phyloP scores from a whole-genome alignment of 768 basidiomycete genomes.

The Boletus rubroflammeus region DNA sequence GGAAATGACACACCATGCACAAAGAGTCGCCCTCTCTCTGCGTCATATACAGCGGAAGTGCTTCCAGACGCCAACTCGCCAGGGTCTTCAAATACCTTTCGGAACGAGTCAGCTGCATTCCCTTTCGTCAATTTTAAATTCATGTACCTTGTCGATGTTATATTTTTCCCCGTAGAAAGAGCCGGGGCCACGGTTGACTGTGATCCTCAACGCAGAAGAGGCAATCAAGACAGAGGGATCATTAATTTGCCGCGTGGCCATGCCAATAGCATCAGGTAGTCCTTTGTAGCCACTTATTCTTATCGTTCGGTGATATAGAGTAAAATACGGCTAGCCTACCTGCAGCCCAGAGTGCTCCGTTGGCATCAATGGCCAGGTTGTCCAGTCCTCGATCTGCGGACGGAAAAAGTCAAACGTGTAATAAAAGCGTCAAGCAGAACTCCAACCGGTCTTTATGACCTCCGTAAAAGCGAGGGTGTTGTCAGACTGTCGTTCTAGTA shows the following conservation, averaged over 20 bases:
- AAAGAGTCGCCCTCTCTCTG: slow-evolving; percentile 47
- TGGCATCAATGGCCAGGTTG: slow-evolving; percentile 56
- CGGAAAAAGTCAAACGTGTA: slow-evolving; percentile 5
- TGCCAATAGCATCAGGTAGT: slow-evolving; percentile 39
- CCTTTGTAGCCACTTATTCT: slow-evolving; percentile 27
- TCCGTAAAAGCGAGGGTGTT: slow-evolving; percentile 55
- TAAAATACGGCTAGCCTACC: slow-evolving; percentile 34
- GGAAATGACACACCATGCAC: slow-evolving; percentile 47
- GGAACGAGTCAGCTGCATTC: slow-evolving; percentile 5
- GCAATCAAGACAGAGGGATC: slow-evolving; percentile 43
- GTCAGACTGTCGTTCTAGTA: slow-evolving; percentile 59
- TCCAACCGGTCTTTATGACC: slow-evolving; percentile 48
- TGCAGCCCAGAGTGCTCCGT: slow-evolving; percentile 62
- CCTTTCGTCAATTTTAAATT: background rate
- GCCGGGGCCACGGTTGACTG: slow-evolving; percentile 47
- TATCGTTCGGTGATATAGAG: background rate
- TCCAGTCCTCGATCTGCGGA: slow-evolving; percentile 49
- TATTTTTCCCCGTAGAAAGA: slow-evolving; percentile 61
- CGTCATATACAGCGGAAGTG: slow-evolving; percentile 57
- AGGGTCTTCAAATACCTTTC: slow-evolving; percentile 64
- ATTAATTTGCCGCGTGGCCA: slow-evolving; percentile 37
- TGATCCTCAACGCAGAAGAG: slow-evolving; percentile 49
- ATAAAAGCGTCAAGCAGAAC: slow-evolving; percentile 2
- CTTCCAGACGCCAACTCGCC: slow-evolving; percentile 53
- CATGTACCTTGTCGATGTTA: slow-evolving; percentile 51